phyloP scores from a whole-genome alignment of 1,139 yeast genomes.

The Suhomyces kunorum region DNA sequence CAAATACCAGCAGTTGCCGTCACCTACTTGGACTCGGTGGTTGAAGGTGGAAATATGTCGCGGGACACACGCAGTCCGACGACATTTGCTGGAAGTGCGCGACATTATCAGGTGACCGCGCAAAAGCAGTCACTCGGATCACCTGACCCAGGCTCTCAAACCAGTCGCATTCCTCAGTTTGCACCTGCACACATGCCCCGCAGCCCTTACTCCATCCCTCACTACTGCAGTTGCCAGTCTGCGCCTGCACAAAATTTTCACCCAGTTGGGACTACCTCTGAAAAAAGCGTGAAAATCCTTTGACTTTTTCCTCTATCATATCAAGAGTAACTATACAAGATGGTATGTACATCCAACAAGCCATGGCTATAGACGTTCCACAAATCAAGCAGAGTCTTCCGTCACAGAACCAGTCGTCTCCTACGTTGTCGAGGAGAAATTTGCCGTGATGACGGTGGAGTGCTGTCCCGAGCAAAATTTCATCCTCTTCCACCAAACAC shows the following conservation, averaged over 20 bases:
- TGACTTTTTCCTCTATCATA: conserved; percentile 19
- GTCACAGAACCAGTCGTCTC: too few relatives aligned
- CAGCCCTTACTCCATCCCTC: not conserved
- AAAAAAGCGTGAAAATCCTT: conserved; percentile 12
- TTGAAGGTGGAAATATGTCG: conserved; percentile 11
- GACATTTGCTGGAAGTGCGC: conserved; percentile 4
- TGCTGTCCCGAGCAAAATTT: too few relatives aligned
- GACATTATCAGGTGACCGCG: not conserved
- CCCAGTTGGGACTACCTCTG: conserved; percentile 8
- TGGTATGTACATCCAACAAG: conserved; percentile 32
- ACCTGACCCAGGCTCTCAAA: conserved; percentile 3
- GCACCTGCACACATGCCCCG: conserved; percentile 3
- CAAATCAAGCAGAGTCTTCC: not conserved
- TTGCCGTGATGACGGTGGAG: too few relatives aligned
- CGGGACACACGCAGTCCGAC: conserved; percentile 2
- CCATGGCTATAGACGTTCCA: not conserved
- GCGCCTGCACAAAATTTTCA: conserved; percentile 14
- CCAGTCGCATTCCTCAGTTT: conserved; percentile 13
- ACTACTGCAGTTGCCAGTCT: conserved; percentile 3
- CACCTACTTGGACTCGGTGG: not conserved
- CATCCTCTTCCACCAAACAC: too few relatives aligned
- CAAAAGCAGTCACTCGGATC: not conserved
- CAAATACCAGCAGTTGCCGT: not conserved
- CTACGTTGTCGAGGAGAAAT: too few relatives aligned
- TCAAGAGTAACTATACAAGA: conserved; percentile 35